Percentiles rank a stretch among this genome's conserved stretches.
phyloP scores from a whole-genome alignment of 352 stramenopile species.

The Pythium brassicae region DNA sequence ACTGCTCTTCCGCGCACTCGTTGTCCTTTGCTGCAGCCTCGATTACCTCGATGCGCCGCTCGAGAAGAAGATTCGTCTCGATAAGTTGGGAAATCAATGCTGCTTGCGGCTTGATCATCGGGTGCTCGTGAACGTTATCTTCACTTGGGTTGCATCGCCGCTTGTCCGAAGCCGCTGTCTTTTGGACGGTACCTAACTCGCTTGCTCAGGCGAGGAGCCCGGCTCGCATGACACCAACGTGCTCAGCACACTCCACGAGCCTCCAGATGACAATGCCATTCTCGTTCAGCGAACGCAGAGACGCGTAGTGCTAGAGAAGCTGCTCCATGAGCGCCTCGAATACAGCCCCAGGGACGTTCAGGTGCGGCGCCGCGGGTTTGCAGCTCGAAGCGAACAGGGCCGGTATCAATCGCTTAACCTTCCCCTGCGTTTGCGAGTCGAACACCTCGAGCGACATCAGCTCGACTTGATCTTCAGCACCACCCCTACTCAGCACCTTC shows the following conservation, averaged over 20 bases:
- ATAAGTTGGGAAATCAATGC: too few species aligned
- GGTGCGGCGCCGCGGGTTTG: neutral
- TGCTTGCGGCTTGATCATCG: too few species aligned
- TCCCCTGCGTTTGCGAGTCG: neutral
- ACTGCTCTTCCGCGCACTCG: too few species aligned
- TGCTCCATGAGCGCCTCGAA: neutral
- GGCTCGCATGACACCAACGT: too few species aligned
- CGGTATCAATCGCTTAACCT: neutral
- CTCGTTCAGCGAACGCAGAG: neutral
- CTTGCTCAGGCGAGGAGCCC: too few species aligned
- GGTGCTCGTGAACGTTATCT: too few species aligned
- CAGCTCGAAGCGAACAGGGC: neutral
- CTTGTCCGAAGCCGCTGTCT: too few species aligned
- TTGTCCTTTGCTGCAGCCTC: neutral
- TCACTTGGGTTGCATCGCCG: too few species aligned
- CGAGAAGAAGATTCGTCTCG: neutral
- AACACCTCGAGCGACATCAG: neutral
- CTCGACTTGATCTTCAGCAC: neutral
- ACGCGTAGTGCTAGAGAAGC: neutral
- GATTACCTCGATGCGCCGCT: neutral
- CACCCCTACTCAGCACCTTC: constrained; percentile 19
- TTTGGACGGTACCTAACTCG: too few species aligned
- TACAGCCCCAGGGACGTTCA: neutral
- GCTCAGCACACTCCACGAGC: neutral
- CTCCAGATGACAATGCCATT: neutral